A percentile compares a stretch with the other conserved stretches of the same genome.
Evolutionary conservation across 345 rosid species (phyloP).

Genomic region (Brassica carinata): DNA sequence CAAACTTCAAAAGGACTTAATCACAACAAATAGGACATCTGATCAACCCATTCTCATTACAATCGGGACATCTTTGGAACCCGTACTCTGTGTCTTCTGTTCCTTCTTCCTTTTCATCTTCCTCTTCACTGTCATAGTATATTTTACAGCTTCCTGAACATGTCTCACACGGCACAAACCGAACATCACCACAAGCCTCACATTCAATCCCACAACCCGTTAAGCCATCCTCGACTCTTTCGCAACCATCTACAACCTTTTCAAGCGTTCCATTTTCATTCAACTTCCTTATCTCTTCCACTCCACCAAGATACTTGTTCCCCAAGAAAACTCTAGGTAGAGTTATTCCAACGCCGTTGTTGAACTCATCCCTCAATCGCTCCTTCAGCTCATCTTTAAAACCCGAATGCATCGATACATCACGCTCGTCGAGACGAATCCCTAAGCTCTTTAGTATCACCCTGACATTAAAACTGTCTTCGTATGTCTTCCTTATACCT

Average conservation of each 20-base stretch:
- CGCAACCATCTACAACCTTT: slow-evolving; percentile 54
- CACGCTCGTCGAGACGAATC: slow-evolving; percentile 69
- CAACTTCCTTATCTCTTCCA: slow-evolving; percentile 66
- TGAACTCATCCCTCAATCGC: slow-evolving; percentile 46
- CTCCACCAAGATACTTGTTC: slow-evolving; percentile 71
- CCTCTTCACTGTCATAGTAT: slow-evolving; percentile 50
- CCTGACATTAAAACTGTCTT: slow-evolving; percentile 68
- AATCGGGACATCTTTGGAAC: slow-evolving; percentile 76
- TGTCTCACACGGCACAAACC: slow-evolving; percentile 89
- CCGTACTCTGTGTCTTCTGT: slow-evolving; percentile 49
- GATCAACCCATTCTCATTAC: slow-evolving; percentile 88
- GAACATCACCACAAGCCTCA: slow-evolving; percentile 80
- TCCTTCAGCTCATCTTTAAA: slow-evolving; percentile 75
- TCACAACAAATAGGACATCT: slow-evolving; percentile 82
- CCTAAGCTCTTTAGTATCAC: slow-evolving; percentile 60
- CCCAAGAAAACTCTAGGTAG: slow-evolving; percentile 79
- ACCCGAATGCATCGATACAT: slow-evolving; percentile 84
- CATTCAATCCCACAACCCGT: slow-evolving; percentile 47
- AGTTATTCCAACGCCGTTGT: slow-evolving; percentile 41
- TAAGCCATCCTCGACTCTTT: slow-evolving; percentile 45
- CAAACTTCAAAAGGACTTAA: slow-evolving; percentile 1
- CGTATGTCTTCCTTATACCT: slow-evolving; percentile 81
- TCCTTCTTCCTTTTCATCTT: slow-evolving; percentile 34
- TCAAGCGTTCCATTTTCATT: slow-evolving; percentile 82
- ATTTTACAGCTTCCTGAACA: slow-evolving; percentile 91